Percentiles rank a stretch among this genome's conserved stretches.
Evolutionary conservation across 2,329 filamentous ascomycete species (phyloP).

Genomic region (Zopfia rhizophila): DNA sequence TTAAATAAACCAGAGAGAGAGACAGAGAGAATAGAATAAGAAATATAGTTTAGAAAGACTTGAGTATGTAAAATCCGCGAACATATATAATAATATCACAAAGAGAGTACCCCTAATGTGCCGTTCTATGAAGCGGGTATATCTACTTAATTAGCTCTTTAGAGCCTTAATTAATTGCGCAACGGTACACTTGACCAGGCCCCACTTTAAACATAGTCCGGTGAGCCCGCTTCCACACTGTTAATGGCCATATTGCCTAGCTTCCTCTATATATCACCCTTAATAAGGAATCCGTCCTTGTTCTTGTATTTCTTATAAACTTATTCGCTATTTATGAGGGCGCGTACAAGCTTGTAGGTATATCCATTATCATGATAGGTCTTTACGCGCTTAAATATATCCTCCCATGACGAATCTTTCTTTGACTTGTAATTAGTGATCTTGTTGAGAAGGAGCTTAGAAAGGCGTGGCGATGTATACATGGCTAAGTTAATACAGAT

Average conservation of each 20-base stretch:
- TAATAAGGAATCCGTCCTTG: conserved; percentile 1
- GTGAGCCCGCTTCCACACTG: too few species aligned
- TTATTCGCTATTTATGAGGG: conserved; percentile 59
- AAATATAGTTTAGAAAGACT: too few species aligned
- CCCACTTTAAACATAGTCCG: too few species aligned
- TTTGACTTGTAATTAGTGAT: conserved; percentile 50
- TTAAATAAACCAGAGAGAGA: too few species aligned
- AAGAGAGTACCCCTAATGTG: too few species aligned
- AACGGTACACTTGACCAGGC: conserved; percentile 65
- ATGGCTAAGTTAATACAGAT: conserved; percentile 75
- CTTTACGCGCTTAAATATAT: conserved; percentile 54
- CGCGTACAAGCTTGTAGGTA: conserved; percentile 75
- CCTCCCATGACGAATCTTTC: conserved; percentile 54
- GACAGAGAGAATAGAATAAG: too few species aligned
- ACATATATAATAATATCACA: too few species aligned
- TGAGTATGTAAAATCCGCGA: too few species aligned
- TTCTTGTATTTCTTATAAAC: conserved; percentile 2
- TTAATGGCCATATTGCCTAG: conserved; percentile 1
- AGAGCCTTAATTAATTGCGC: too few species aligned
- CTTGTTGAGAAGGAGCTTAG: conserved; percentile 67
- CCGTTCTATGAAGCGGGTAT: too few species aligned
- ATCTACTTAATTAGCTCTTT: too few species aligned
- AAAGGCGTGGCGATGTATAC: conserved; percentile 73
- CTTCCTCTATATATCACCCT: conserved; percentile 1
- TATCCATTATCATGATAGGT: conserved; percentile 78